Evolutionary conservation across 2,329 filamentous ascomycete genomes (phyloP), one percentile per base, ranked within the genome.

Genomic region (Zasmidium cellare): DNA sequence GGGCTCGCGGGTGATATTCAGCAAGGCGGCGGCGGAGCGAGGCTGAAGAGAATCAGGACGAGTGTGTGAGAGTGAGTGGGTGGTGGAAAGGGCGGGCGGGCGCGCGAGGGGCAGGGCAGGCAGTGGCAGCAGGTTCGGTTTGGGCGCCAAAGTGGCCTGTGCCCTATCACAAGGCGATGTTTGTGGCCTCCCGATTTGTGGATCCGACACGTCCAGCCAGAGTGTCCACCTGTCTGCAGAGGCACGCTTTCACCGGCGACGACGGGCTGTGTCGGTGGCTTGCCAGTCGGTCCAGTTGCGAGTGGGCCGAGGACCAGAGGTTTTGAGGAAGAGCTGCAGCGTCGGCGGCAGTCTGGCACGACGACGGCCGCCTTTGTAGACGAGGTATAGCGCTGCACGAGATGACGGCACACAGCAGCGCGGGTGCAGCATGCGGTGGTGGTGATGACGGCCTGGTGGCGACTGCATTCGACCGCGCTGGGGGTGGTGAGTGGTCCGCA

Each of bases 1-100:
- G 41, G 51, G 35, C 35, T 28, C 28, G 18, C 25, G 46, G 51
- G 28, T 46, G 51, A 46, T 46, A 47, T 53, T 25, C 31, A 44
- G 51, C 19, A 19, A 28, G 51, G 49, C 12, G 45, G 19, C 7
- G 23, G 45, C 3, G 25, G 25, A 16, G 31, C 14, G 25, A 51
- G 49, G 25, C 49, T 35, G 49, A 38, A 51, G 49, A 22, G 18
- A 12, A 35, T 18, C 14, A 35, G 31, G 20, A 41, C 31, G 31
- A 23, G 20, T 20, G 19, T 25, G 25, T 24, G 51, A 5, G 22
- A 6, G 47, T 19, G n/a, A 22, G 47, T 24, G 23, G 20, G 22
- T 19, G 20, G 9, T 7, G 23, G 22, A n/a, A 20, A 19, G 9
- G 23, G 23, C 23, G 47, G 22, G 23, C 16, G 19, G 41, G 41